These are phyloP conservation scores for Naganishia antarctica DNA, from an alignment of 768 basidiomycete genomes.

Conservation along the genomic window DNA sequence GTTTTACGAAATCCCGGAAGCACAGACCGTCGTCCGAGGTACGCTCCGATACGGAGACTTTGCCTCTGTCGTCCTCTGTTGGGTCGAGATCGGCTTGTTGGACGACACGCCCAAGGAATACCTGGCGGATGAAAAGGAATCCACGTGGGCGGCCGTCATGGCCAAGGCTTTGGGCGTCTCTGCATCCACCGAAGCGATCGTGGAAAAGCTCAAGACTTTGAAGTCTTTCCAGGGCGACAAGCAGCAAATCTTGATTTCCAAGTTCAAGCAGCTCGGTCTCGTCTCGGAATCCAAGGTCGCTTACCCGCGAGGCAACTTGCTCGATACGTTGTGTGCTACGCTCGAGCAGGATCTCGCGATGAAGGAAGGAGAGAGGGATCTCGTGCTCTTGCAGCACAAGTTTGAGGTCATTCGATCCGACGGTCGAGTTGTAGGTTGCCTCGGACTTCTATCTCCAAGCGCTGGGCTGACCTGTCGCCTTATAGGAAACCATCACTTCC, in stretches of 20 bases:
- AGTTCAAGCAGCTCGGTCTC: constrained; percentile 87
- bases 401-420: constrained; percentile 86
- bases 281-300: constrained; percentile 65
- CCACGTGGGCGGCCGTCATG: constrained; percentile 80
- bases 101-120: constrained; percentile 70
- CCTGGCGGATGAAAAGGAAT: constrained; percentile 56
- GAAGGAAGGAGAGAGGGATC: constrained; percentile 81
- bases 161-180: constrained; percentile 67
- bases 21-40: constrained; percentile 84
- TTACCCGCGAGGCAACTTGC: constrained; percentile 60
- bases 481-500: constrained; percentile 76
- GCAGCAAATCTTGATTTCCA: constrained; percentile 70
- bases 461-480: not conserved
- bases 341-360: constrained; percentile 91
- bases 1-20: constrained; percentile 88
- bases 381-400: constrained; percentile 98
- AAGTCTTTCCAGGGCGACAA: constrained; percentile 64
- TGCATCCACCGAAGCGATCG: constrained; percentile 70
- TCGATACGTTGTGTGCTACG: constrained; percentile 87
- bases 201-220: constrained; percentile 65
- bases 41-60: constrained; percentile 77
- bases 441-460: constrained; percentile 31
- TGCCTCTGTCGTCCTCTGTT: constrained; percentile 83
- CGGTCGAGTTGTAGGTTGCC: constrained; percentile 58
- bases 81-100: constrained; percentile 84